Evolutionary conservation across 2,329 filamentous ascomycete genomes (phyloP).

Genomic region (Didymella glomerata): DNA sequence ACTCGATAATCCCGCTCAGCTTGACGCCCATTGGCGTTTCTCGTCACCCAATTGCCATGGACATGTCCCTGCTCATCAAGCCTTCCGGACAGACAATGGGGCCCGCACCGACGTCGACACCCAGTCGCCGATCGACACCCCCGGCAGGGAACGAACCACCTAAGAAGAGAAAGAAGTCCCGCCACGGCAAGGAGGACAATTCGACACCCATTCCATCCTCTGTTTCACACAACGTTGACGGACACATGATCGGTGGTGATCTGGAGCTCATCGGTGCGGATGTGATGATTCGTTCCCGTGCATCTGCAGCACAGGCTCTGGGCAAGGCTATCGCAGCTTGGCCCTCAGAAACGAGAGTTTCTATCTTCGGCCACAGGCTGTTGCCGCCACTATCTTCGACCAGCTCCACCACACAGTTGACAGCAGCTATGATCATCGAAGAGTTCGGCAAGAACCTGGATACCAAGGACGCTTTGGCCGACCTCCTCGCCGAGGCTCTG

Average conservation of each 20-base stretch:
- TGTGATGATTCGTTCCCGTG: constrained; percentile 84
- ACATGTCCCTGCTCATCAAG: constrained; percentile 86
- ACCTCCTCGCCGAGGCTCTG: constrained; percentile 70
- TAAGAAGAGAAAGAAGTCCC: constrained; percentile 83
- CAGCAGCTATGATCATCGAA: constrained; percentile 83
- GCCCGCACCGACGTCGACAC: constrained; percentile 49
- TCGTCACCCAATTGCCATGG: constrained; percentile 91
- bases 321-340: constrained; percentile 83
- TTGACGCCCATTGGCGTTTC: constrained; percentile 92
- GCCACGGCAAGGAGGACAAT: constrained; percentile 71
- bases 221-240: constrained; percentile 84
- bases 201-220: constrained; percentile 66
- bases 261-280: constrained; percentile 93
- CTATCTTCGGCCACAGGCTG: constrained; percentile 71
- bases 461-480: constrained; percentile 59
- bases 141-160: constrained; percentile 58
- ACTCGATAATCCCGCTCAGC: constrained; percentile 82
- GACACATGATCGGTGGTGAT: constrained; percentile 97
- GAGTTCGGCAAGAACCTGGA: constrained; percentile 75
- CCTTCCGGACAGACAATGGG: constrained; percentile 88
- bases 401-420: constrained; percentile 86
- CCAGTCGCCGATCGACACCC: constrained; percentile 43
- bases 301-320: constrained; percentile 86
- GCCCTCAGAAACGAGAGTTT: constrained; percentile 66
- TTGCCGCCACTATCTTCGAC: constrained; percentile 73